Percentiles rank a stretch among this genome's conserved stretches.
Evolutionary conservation across 495 filamentous ascomycete genomes (phyloP).

Genomic region (Xanthoparmelia taractica): DNA sequence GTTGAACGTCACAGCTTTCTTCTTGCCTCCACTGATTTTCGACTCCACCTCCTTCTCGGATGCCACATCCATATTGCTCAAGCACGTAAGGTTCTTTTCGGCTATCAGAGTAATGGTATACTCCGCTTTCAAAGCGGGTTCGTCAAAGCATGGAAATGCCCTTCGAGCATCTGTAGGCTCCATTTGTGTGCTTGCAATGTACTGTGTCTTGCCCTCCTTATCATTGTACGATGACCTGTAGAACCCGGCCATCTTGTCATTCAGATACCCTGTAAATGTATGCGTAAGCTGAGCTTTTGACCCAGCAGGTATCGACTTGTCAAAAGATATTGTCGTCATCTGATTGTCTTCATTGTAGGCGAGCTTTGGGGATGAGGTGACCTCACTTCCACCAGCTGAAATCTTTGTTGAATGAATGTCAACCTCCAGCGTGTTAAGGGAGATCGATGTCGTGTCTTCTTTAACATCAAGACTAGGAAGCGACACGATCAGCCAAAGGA

Average conservation of each 20-base stretch:
- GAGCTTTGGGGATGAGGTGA: conserved; percentile 47
- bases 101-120: conserved; percentile 59
- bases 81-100: conserved; percentile 53
- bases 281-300: conserved; percentile 53
- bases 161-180: conserved; percentile 58
- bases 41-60: conserved; percentile 50
- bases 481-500: conserved; percentile 30
- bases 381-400: conserved; percentile 36
- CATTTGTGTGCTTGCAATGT: conserved; percentile 59
- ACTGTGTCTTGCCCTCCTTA: conserved; percentile 47
- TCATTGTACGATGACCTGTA: conserved; percentile 59
- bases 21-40: conserved; percentile 40
- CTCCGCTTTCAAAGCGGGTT: conserved; percentile 60
- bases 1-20: conserved; percentile 60
- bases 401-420: conserved; percentile 72
- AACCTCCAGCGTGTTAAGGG: conserved; percentile 80
- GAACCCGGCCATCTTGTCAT: conserved; percentile 63
- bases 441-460: conserved; percentile 77
- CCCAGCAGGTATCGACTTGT: conserved; percentile 48
- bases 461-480: conserved; percentile 60
- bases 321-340: conserved; percentile 53
- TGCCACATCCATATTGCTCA: conserved; percentile 64
- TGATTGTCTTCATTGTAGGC: conserved; percentile 51
- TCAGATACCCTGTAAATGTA: conserved; percentile 54
- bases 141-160: conserved; percentile 65